Evolutionary conservation across 208 protist genomes (phyloP), one percentile per base, ranked within the genome.

Genomic region (Trypanosoma melophagium): DNA sequence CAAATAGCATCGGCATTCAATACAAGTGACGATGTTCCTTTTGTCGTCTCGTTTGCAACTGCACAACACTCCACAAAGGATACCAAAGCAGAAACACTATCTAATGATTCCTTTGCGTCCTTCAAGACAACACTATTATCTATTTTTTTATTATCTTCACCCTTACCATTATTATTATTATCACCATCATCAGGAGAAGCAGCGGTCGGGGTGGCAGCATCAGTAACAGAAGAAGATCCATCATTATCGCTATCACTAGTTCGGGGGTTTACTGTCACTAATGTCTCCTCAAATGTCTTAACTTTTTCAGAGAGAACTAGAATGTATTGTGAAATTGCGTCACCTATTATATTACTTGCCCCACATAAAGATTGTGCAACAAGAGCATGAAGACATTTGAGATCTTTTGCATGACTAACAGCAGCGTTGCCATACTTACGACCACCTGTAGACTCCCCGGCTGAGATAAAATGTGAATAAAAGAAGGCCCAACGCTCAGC

Each of bases 321-420:
- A 35, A 96, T 72, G 56, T 89, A 93, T 19, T 84, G 81, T 0
- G 83, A 17, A 7, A 90, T 69, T 14, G 76, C 58, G n/a, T 77
- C 73, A 2, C 90, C 90, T 52, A 92, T 58, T 0, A 76, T 71
- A 62, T 93, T 94, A 12, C 58, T 54, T 0, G 85, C 86, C 13
- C 82, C 84, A n/a, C 77, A 78, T 19, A 96, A 66, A 2, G 73
- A 80, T 73, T 96, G 87, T 8, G 86, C 87, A 42, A 84, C 82
- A 31, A 93, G 77, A 0, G 90, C 90, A 72, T 96, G 90, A n/a
- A 94, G 71, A 61, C 90, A 96, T 74, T 96, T 96, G 31, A 96
- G 62, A 72, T 93, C 87, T 35, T 35, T 76, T 14, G 76, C 75
- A 65, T 94, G 79, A 31, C 79, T 68, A 40, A 94, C 90, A 7